These are phyloP conservation scores for Colletotrichum sp. DNA, from an alignment of 2,329 filamentous ascomycete species.

Conservation along the genomic window DNA sequence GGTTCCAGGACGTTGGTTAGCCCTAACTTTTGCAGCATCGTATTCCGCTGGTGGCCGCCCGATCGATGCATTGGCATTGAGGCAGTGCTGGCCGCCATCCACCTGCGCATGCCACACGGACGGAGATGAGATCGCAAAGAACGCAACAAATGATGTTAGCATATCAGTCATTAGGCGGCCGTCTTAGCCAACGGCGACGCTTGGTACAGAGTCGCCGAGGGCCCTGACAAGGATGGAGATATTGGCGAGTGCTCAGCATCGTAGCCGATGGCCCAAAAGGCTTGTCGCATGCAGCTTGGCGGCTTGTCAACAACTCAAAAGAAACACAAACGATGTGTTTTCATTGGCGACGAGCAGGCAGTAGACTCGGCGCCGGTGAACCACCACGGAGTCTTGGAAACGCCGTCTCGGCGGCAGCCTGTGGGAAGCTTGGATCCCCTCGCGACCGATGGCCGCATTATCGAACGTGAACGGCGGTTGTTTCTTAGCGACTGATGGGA, in stretches of 20 bases:
- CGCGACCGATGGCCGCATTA: background rate
- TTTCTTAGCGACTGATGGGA: background rate
- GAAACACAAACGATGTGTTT: background rate
- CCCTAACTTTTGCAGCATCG: background rate
- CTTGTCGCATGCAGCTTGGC: background rate
- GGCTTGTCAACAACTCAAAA: background rate
- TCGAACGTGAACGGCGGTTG: background rate
- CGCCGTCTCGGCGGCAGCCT: background rate
- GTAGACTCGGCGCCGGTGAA: background rate
- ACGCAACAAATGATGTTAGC: background rate
- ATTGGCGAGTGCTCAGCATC: background rate
- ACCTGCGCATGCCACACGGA: background rate
- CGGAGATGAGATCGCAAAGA: background rate
- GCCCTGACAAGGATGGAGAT: background rate
- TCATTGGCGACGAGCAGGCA: background rate
- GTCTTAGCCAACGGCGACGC: background rate
- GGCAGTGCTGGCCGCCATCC: conserved; percentile 10
- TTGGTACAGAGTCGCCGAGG: background rate
- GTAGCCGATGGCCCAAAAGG: background rate
- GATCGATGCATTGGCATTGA: conserved; percentile 13
- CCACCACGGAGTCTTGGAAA: background rate
- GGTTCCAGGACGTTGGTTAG: background rate
- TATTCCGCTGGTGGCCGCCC: background rate
- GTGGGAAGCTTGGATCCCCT: background rate
- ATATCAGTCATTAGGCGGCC: background rate